phyloP scores from a whole-genome alignment of 768 basidiomycete genomes.

The Artomyces pyxidatus region DNA sequence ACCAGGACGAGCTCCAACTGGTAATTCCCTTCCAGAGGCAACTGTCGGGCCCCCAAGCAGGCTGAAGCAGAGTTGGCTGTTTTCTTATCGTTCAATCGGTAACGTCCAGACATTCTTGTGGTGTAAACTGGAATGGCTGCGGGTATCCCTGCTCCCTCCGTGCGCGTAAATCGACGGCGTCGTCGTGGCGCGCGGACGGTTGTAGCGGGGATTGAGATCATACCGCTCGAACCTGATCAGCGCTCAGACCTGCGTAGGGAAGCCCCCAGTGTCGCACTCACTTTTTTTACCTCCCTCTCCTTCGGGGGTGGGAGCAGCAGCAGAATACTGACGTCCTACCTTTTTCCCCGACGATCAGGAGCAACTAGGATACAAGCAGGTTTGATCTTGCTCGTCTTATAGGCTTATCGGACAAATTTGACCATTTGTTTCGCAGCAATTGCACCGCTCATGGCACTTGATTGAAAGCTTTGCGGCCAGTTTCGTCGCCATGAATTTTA shows the following conservation, averaged over 20 bases:
- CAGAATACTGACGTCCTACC: slow-evolving; percentile 41
- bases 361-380: slow-evolving; percentile 76
- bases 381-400: slow-evolving; percentile 23
- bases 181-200: slow-evolving; percentile 21
- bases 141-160: slow-evolving; percentile 59
- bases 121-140: slow-evolving; percentile 73
- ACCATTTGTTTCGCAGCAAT: slow-evolving; percentile 41
- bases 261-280: slow-evolving; percentile 64
- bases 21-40: slow-evolving; percentile 31
- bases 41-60: slow-evolving; percentile 23
- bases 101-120: slow-evolving; percentile 59
- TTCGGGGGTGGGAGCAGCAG: slow-evolving; percentile 28
- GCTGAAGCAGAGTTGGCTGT: slow-evolving; percentile 21
- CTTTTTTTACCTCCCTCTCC: slow-evolving; percentile 35
- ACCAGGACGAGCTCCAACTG: slow-evolving; percentile 48
- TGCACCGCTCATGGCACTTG: slow-evolving; percentile 80
- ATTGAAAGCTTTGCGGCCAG: slow-evolving; percentile 84
- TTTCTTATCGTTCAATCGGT: slow-evolving; percentile 44
- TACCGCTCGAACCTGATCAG: slow-evolving; percentile 98
- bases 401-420: neutral
- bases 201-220: slow-evolving; percentile 80
- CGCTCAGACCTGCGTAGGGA: slow-evolving; percentile 98
- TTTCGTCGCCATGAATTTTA: slow-evolving; percentile 86
- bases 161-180: slow-evolving; percentile 21
- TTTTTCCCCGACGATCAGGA: slow-evolving; percentile 40